A percentile compares a stretch with the other conserved stretches of the same genome.
phyloP scores from a whole-genome alignment of 768 basidiomycete genomes.

The Russula compacta region DNA sequence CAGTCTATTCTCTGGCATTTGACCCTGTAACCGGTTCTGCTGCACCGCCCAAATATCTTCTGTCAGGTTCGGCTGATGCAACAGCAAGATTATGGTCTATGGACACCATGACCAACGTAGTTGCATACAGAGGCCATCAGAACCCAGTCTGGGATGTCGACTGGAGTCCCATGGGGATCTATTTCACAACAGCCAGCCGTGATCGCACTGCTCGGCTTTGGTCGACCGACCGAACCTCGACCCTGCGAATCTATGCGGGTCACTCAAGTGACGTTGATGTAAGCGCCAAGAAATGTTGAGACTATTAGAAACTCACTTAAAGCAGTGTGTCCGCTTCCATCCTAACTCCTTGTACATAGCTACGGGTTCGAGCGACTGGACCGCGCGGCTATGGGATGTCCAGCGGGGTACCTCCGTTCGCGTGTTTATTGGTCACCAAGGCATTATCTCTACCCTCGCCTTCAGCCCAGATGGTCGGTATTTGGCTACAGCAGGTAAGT shows the following conservation, averaged over 20 bases:
- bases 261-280: slow-evolving; percentile 97
- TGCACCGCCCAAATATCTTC: slow-evolving; percentile 72
- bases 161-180: slow-evolving; percentile 98
- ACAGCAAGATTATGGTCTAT: slow-evolving; percentile 91
- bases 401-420: slow-evolving; percentile 89
- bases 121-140: slow-evolving; percentile 91
- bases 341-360: slow-evolving; percentile 96
- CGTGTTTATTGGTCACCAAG: slow-evolving; percentile 94
- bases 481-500: slow-evolving; percentile 76
- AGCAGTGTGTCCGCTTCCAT: slow-evolving; percentile 89
- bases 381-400: slow-evolving; percentile 96
- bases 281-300: slow-evolving; percentile 28
- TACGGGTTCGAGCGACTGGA: slow-evolving; percentile 94
- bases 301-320: not conserved
- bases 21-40: slow-evolving; percentile 87
- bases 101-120: slow-evolving; percentile 89
- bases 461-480: slow-evolving; percentile 92
- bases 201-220: slow-evolving; percentile 93
- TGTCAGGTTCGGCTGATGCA: slow-evolving; percentile 89
- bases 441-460: slow-evolving; percentile 74
- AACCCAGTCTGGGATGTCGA: slow-evolving; percentile 99
- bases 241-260: slow-evolving; percentile 87
- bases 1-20: slow-evolving; percentile 90
- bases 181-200: slow-evolving; percentile 92
- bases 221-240: slow-evolving; percentile 86